phyloP scores from a whole-genome alignment of 768 basidiomycete species.

The Scleroderma bovista region DNA sequence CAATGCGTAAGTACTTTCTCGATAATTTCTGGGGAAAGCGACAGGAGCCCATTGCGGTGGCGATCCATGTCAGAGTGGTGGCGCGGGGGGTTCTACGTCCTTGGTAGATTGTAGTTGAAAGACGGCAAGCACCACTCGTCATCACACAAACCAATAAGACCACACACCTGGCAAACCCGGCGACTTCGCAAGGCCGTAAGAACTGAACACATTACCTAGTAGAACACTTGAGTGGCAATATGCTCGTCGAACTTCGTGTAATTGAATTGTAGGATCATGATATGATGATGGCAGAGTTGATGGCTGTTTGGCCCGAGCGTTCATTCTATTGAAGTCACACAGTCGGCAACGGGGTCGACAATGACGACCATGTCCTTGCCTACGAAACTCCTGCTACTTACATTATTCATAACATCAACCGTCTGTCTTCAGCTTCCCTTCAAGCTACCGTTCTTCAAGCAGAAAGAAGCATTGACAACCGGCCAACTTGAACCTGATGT shows the following conservation, averaged over 20 bases:
- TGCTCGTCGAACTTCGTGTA: too few relatives aligned
- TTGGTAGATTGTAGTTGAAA: too few relatives aligned
- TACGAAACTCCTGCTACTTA: slow-evolving; percentile 11
- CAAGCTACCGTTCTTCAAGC: slow-evolving; percentile 49
- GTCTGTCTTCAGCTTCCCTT: slow-evolving; percentile 47
- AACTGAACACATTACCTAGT: too few relatives aligned
- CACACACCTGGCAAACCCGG: not conserved
- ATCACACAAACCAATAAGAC: not conserved
- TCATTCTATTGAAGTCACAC: not conserved
- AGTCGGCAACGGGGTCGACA: not conserved
- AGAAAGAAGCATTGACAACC: slow-evolving; percentile 20
- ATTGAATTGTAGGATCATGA: not conserved
- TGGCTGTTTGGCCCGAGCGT: too few relatives aligned
- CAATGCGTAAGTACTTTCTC: slow-evolving; percentile 55
- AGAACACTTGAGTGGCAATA: not conserved
- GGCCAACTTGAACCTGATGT: slow-evolving; percentile 12
- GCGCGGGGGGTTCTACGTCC: not conserved
- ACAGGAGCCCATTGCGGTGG: slow-evolving; percentile 18
- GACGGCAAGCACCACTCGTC: too few relatives aligned
- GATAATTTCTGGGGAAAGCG: slow-evolving; percentile 52
- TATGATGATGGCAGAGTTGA: not conserved
- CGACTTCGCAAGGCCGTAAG: not conserved
- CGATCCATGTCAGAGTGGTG: not conserved
- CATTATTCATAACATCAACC: slow-evolving; percentile 18
- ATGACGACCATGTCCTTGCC: slow-evolving; percentile 12